Base-by-base conservation (phyloP, 768 basidiomycete genomes). In the Hericium coralloides region DNA sequence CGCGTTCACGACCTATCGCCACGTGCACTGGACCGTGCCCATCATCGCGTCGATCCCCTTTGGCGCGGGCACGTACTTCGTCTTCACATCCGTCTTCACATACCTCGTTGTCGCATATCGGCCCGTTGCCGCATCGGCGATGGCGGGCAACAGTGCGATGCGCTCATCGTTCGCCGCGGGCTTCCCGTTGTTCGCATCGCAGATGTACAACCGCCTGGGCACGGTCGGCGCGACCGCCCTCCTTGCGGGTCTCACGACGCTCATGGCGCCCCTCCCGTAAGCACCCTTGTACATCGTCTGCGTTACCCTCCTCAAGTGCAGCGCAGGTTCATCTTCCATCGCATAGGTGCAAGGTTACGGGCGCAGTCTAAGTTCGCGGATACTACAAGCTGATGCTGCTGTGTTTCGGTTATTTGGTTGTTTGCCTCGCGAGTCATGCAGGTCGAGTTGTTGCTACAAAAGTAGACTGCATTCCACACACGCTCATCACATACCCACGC, bases 31-130 rank as follows among this genome's bases (percentile, higher is more conserved):
- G 77, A 75, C 75, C 55, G 73, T 70, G 7, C 77, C 77, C 14
- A 73, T 80, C 60, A 65, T 79, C 57, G 73, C 68, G 6, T 73
- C 76, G 1, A 58, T 71, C 5, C 78, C 73, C 5, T 79, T 83
- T 58, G 81, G 81, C 23, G 71, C 79, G 1, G 87, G 84, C 4
- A 69, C 79, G 43, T 71, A 76, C 63, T 88, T 81, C 60, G 81
- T 83, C 45, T 92, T 86, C 70, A 83, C 83, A 0, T 79, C 80
- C 9, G 81, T 81, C 3, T 88, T 87, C 70, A 85, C 76, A 66
- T 81, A 76, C 64, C 72, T 80, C 50, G 79, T 80, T 18, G 73
- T 74, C 20, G 75, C 78, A 10, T 79, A 78, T 61, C 73, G 78
- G 12, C 76, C 78, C 2, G 69, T 78, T 41, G 78, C 80, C 0